Evolutionary conservation across 768 basidiomycete species (phyloP).

Genomic region (Daedaleopsis sinensis): DNA sequence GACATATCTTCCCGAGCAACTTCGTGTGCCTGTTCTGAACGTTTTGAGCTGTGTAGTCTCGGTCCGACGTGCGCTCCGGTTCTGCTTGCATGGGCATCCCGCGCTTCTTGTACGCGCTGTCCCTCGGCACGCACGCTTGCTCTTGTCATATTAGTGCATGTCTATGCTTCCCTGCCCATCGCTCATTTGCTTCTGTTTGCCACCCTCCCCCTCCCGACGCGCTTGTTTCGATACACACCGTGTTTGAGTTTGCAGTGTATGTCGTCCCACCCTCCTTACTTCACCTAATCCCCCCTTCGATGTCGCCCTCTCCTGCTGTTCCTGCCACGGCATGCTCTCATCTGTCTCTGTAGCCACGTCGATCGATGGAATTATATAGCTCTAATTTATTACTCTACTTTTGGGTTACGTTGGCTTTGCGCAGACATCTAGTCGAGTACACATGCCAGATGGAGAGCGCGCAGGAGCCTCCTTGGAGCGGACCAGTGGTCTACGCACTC

Average conservation of each 20-base stretch:
- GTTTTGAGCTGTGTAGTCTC: background rate
- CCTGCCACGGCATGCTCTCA: slow-evolving; percentile 8
- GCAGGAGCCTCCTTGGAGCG: no score
- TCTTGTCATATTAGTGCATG: background rate
- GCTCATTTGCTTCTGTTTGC: background rate
- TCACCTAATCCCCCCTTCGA: background rate
- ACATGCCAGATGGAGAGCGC: no score
- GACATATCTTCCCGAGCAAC: slow-evolving; percentile 87
- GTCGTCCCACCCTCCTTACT: background rate
- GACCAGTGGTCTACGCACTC: no score
- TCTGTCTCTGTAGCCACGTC: slow-evolving; percentile 19
- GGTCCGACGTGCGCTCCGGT: background rate
- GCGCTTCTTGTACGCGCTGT: background rate
- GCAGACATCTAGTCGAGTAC: no score
- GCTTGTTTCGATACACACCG: slow-evolving; percentile 1
- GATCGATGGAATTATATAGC: slow-evolving; percentile 18
- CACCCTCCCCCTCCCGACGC: background rate
- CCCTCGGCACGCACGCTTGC: background rate
- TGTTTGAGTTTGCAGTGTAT: background rate
- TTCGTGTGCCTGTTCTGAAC: slow-evolving; percentile 77
- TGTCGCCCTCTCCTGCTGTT: background rate
- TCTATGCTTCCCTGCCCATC: background rate
- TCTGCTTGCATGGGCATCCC: background rate
- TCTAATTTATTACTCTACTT: slow-evolving; percentile 16
- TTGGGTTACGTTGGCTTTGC: background rate